Percentiles rank a stretch among this genome's conserved stretches.
These are phyloP conservation scores for Boletus speciosus DNA, from an alignment of 768 basidiomycete genomes.

Conservation along the genomic window DNA sequence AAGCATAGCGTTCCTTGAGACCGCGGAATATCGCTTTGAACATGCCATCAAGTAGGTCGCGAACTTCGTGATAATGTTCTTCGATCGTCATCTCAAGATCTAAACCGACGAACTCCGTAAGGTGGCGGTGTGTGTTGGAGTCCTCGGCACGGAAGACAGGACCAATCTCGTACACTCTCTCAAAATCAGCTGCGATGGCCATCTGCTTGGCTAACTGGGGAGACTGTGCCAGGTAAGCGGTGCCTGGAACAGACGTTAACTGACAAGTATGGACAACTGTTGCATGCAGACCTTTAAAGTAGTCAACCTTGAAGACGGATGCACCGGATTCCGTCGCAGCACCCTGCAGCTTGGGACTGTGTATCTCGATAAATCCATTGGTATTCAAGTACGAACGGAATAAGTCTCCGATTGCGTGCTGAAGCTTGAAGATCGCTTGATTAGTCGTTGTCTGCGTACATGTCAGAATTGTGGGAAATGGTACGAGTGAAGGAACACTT, in stretches of 20 bases:
- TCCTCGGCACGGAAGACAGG: constrained; percentile 97
- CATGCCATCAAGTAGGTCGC: constrained; percentile 87
- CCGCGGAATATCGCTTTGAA: constrained; percentile 85
- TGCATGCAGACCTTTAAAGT: constrained; percentile 76
- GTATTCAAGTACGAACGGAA: constrained; percentile 80
- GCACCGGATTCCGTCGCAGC: constrained; percentile 97
- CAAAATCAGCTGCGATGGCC: constrained; percentile 98
- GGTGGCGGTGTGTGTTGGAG: constrained; percentile 94
- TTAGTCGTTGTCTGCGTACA: constrained; percentile 79
- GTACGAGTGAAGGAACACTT: constrained; percentile 26
- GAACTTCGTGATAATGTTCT: constrained; percentile 97
- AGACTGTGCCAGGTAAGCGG: constrained; percentile 91
- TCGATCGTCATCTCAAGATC: constrained; percentile 99
- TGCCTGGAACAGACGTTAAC: constrained; percentile 46
- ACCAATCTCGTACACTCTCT: constrained; percentile 96
- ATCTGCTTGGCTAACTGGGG: constrained; percentile 99
- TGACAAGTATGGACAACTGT: background rate
- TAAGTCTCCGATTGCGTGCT: constrained; percentile 81
- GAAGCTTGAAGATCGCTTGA: constrained; percentile 92
- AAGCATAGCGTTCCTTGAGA: constrained; percentile 68
- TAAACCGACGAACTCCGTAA: constrained; percentile 97
- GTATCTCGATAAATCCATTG: constrained; percentile 88
- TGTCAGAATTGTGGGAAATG: constrained; percentile 5
- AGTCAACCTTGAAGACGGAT: constrained; percentile 95
- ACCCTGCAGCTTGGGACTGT: constrained; percentile 95